Conservation (phyloP, 192 early-diverging fungal species). For the Bifiguratus adelaidae region DNA sequence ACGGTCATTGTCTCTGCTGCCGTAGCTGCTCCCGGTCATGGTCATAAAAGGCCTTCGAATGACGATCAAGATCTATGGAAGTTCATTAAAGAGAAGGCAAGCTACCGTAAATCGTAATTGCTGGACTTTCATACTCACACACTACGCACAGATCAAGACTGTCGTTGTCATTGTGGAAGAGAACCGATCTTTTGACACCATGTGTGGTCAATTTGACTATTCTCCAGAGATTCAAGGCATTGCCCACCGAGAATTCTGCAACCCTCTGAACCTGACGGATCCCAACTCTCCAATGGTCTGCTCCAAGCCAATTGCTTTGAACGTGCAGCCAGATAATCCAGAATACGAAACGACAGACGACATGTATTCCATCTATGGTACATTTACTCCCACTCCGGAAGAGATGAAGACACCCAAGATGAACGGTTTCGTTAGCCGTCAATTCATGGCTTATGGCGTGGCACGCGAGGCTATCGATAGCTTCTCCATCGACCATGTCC, state of each 20-base stretch:
- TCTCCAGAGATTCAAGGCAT: slow-evolving; percentile 1
- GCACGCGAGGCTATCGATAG: slow-evolving; percentile 1
- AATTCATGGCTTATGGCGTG: slow-evolving; percentile 1
- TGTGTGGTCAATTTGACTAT: slow-evolving; percentile 1
- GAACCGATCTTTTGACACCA: too few relatives aligned
- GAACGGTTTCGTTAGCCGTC: slow-evolving; percentile 2
- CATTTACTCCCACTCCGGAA: slow-evolving; percentile 1
- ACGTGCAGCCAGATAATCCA: background rate
- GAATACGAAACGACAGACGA: slow-evolving; percentile 1
- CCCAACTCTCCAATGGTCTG: background rate
- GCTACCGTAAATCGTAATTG: too few relatives aligned
- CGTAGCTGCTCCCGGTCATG: too few relatives aligned
- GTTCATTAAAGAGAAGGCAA: slow-evolving; percentile 2
- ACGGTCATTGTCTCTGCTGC: too few relatives aligned
- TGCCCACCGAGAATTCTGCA: slow-evolving; percentile 1
- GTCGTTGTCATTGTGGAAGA: slow-evolving; percentile 2
- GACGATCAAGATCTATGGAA: background rate
- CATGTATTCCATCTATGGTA: slow-evolving; percentile 1
- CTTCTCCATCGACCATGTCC: slow-evolving; percentile 1
- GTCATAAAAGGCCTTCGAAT: too few relatives aligned
- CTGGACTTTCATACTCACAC: too few relatives aligned
- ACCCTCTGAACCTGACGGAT: background rate
- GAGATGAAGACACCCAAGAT: slow-evolving; percentile 2
- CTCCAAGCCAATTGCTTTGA: slow-evolving; percentile 1
- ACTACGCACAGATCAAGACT: slow-evolving; percentile 3